Evolutionary conservation across 176 grass and related monocot genomes (phyloP), one percentile per base, ranked within the genome.

Genomic region (Eragrostis nindensis): DNA sequence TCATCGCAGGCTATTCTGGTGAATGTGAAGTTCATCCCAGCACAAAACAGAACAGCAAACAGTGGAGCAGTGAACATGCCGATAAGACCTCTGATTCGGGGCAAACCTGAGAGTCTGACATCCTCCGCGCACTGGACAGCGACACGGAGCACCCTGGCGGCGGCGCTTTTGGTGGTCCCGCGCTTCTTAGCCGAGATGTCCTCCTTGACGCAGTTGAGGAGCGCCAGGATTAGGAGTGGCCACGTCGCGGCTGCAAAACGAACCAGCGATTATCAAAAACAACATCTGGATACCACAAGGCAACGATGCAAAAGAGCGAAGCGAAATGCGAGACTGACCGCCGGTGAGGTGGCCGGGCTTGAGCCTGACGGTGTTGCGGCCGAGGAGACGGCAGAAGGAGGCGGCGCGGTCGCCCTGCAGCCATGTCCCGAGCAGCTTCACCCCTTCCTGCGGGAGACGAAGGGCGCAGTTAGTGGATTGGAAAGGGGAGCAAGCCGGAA

Each of bases 101-200:
- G 40, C 36, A 82, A 54, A 93, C 90, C 91, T 73, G 87, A 97
- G 27, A 90, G 85, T 53, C 82, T 88, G 1, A 62, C 59, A 57
- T 97, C 91, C 39, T 97, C 89, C 0, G 94, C 89, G 17, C 87
- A 90, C 16, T 94, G 91, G 2, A 97, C 46, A 0, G 92, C 86
- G 4, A 77, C 56, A 0, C 95, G 88, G 76, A 98, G 88, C 78
- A 91, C 91, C 86, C 88, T 87, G 2, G 92, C 86, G 1, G 91
- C 74, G 17, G 87, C 45, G 55, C 81, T 77, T 70, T 90, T 98
- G 42, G 85, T 72, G 8, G 60, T 57, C 1, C 87, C 84, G 0
- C 91, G 91, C 87, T 94, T 98, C 87, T 91, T 93, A 39, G 26
- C 56, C 0, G 80, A 81, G 63, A 94, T 89, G 72, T 94, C 92